Conservation (phyloP, 257 asterid genomes). For the Salvia hispanica region DNA sequence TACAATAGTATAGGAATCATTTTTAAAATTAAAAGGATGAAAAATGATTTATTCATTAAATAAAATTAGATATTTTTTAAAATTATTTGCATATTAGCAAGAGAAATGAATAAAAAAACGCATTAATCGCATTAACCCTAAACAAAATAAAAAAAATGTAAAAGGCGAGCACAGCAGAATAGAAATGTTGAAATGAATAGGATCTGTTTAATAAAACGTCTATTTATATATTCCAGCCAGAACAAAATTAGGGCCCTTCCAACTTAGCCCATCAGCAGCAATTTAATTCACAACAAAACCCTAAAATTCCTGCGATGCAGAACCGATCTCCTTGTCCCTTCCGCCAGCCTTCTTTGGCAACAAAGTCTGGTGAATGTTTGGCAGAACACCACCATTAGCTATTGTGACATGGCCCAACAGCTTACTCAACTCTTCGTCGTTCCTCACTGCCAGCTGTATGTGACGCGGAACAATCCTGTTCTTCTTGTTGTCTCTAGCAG, state of each 20-base stretch:
- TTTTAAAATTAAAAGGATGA: no score
- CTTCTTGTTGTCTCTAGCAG: slow-evolving; percentile 71
- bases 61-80: no score
- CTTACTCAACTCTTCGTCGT: slow-evolving; percentile 69
- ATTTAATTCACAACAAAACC: slow-evolving; percentile 18
- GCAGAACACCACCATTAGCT: slow-evolving; percentile 71
- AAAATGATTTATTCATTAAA: no score
- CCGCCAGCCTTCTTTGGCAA: slow-evolving; percentile 53
- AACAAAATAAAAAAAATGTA: neutral
- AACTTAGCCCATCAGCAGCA: neutral
- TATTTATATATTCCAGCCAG: slow-evolving; percentile 22
- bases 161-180: neutral
- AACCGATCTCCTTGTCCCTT: slow-evolving; percentile 50
- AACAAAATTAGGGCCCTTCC: slow-evolving; percentile 26
- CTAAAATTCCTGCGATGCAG: slow-evolving; percentile 68
- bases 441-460: slow-evolving; percentile 70
- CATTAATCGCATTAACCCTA: no score
- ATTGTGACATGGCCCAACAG: slow-evolving; percentile 59
- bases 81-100: no score
- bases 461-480: slow-evolving; percentile 67
- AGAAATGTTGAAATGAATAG: neutral
- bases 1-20: no score
- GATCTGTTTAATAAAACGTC: neutral
- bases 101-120: no score
- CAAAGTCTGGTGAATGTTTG: slow-evolving; percentile 59